Evolutionary conservation across 1,284 basidiomycete genomes (phyloP).

Genomic region (Neolentinus lepideus): DNA sequence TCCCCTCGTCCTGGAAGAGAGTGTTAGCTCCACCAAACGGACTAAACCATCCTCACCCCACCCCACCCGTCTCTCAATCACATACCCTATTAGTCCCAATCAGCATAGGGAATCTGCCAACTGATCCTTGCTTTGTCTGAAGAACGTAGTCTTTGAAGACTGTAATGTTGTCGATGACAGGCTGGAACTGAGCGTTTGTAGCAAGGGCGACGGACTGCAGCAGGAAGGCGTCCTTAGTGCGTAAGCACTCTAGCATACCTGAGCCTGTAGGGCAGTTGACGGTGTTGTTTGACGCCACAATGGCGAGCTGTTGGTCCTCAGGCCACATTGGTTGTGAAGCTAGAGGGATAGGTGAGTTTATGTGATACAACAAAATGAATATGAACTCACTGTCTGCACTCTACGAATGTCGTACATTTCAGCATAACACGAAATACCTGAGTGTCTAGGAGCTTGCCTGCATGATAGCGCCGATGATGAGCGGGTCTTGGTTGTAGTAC

Average conservation of each 20-base stretch:
- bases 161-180: conserved; percentile 35
- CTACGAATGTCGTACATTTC: background rate
- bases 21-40: background rate
- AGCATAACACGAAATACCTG: background rate
- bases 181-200: conserved; percentile 33
- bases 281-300: conserved; percentile 21
- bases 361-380: background rate
- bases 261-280: conserved; percentile 27
- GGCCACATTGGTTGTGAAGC: conserved; percentile 35
- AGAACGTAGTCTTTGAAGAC: conserved; percentile 33
- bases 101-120: conserved; percentile 31
- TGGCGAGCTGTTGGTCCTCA: conserved; percentile 28
- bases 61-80: background rate
- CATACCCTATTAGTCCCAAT: conserved; percentile 32
- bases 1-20: conserved; percentile 30
- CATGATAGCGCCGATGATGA: conserved; percentile 33
- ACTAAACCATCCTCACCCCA: too few relatives aligned
- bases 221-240: conserved; percentile 25
- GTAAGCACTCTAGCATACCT: conserved; percentile 30
- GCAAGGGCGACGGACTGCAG: conserved; percentile 25
- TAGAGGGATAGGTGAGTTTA: conserved; percentile 4
- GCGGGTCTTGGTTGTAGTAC: conserved; percentile 20
- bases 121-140: conserved; percentile 26
- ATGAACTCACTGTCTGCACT: conserved; percentile 30
- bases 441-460: conserved; percentile 13